phyloP scores from a whole-genome alignment of 495 filamentous ascomycete genomes.

The Penicillium cinerascens region DNA sequence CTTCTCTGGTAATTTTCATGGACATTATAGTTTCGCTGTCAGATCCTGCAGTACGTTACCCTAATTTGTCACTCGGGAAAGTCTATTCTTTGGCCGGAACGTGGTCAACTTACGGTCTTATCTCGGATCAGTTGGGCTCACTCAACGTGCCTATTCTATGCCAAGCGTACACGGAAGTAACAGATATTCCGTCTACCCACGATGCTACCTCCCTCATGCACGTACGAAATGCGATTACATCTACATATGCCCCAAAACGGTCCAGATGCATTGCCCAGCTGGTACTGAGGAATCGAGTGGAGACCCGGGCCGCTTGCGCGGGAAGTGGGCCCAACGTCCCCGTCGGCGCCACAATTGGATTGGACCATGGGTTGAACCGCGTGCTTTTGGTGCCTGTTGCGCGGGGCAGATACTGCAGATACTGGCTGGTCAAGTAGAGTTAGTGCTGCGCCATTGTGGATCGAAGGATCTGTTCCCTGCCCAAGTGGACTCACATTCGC shows the following conservation, averaged over 20 bases:
- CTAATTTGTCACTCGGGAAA: neutral
- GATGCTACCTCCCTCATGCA: neutral
- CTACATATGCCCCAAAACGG: neutral
- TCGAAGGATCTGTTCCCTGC: neutral
- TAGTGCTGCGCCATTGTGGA: neutral
- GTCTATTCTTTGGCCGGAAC: neutral
- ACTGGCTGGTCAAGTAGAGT: conserved; percentile 23
- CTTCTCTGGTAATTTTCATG: neutral
- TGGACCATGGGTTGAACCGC: neutral
- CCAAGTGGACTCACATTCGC: neutral
- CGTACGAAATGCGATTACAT: neutral
- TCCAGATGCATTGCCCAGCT: neutral
- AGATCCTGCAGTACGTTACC: neutral
- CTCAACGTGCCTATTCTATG: too few relatives aligned
- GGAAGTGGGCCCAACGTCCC: conserved; percentile 10
- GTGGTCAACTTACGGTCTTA: too few relatives aligned
- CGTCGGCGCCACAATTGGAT: neutral
- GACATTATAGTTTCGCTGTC: neutral
- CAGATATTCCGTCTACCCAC: neutral
- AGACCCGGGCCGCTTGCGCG: neutral
- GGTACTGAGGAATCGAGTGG: neutral
- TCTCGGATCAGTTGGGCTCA: too few relatives aligned
- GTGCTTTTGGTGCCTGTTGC: neutral
- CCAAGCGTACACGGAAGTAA: neutral
- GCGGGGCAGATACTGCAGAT: conserved; percentile 25